These are phyloP conservation scores for Stephania yunnanensis DNA, from an alignment of 164 flowering plant genomes.

Conservation along the genomic window DNA sequence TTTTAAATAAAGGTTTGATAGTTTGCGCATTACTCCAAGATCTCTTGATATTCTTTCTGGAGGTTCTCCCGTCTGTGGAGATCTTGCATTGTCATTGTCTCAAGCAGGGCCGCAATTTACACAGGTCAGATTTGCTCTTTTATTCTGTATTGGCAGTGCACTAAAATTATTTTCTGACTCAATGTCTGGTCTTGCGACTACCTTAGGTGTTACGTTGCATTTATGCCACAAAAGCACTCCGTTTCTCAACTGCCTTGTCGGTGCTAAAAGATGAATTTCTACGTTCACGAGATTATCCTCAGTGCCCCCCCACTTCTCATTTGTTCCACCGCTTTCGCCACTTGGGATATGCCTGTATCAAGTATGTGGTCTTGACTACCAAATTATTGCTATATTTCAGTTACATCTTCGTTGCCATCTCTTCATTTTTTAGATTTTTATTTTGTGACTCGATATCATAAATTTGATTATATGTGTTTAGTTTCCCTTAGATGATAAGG, in stretches of 20 bases:
- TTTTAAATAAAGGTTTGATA: conserved; percentile 73
- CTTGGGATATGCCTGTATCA: conserved; percentile 95
- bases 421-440: no score
- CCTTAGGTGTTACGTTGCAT: conserved; percentile 76
- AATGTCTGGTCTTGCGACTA: conserved; percentile 10
- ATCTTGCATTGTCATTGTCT: conserved; percentile 93
- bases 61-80: conserved; percentile 98
- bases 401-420: no score
- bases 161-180: not conserved
- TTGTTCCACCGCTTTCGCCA: conserved; percentile 94
- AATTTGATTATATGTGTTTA: no score
- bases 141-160: not conserved
- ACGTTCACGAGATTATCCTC: conserved; percentile 98
- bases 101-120: conserved; percentile 99
- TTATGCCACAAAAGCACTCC: conserved; percentile 90
- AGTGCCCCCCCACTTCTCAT: conserved; percentile 94
- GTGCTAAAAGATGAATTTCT: conserved; percentile 89
- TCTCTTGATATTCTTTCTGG: conserved; percentile 93
- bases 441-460: no score
- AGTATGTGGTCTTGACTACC: conserved; percentile 33
- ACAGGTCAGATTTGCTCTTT: conserved; percentile 46
- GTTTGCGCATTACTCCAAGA: conserved; percentile 94
- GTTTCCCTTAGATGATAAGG: no score
- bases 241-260: conserved; percentile 93
- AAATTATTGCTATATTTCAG: not conserved